Conservation (phyloP, 441 rosid genomes). For the Corymbia citriodora region DNA sequence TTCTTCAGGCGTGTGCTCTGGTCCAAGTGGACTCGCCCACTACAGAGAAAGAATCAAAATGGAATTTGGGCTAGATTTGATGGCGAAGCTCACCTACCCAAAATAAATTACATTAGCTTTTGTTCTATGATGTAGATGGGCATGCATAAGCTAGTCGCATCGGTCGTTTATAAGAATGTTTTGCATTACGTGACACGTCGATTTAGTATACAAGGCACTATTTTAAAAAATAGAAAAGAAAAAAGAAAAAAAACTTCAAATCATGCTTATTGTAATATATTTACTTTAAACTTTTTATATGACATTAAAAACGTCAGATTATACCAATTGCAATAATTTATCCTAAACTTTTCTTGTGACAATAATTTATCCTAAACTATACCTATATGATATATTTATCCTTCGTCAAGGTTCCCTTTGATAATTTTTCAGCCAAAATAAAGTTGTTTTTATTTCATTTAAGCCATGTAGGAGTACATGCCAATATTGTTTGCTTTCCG, state of each 20-base stretch:
- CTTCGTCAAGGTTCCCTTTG: rapidly evolving
- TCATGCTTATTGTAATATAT: too few species aligned
- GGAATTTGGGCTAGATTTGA: background rate
- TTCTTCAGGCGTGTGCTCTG: background rate
- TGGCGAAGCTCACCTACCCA: background rate
- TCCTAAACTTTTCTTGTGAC: background rate
- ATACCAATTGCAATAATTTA: too few species aligned
- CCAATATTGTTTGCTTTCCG: rapidly evolving
- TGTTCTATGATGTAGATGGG: background rate
- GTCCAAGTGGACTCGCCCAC: background rate
- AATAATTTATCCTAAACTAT: too few species aligned
- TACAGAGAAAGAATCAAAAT: background rate
- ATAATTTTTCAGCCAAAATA: too few species aligned
- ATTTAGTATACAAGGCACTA: background rate
- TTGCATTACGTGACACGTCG: background rate
- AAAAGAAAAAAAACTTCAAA: too few species aligned
- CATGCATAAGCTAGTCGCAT: background rate
- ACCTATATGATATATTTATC: too few species aligned
- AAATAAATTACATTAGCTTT: background rate
- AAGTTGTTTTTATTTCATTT: too few species aligned
- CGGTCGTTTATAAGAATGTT: background rate
- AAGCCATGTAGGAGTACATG: rapidly evolving
- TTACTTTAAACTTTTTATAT: background rate
- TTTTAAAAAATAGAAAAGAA: too few species aligned
- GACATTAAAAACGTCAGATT: rapidly evolving